Evolutionary conservation across 2,329 filamentous ascomycete genomes (phyloP).

Genomic region (Phoma sp.): DNA sequence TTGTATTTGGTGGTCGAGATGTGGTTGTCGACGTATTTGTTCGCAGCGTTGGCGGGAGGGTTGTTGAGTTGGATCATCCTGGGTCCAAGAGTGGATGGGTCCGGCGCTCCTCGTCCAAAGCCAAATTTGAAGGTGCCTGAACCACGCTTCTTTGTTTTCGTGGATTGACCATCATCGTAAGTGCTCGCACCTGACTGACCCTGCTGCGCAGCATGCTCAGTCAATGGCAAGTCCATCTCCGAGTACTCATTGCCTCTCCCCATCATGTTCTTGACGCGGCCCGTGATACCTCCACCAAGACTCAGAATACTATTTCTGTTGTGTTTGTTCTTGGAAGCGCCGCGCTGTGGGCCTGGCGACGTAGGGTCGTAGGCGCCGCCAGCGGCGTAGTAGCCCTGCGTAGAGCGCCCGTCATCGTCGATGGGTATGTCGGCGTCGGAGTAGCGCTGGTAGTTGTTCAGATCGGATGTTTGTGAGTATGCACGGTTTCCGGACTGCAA

Average conservation of each 20-base stretch:
- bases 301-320: constrained; percentile 89
- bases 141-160: constrained; percentile 48
- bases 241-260: constrained; percentile 89
- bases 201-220: constrained; percentile 69
- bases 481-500: constrained; percentile 46
- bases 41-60: constrained; percentile 83
- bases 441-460: constrained; percentile 90
- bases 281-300: constrained; percentile 85
- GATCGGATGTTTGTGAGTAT: constrained; percentile 77
- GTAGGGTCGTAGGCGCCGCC: constrained; percentile 64
- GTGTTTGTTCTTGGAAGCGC: constrained; percentile 62
- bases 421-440: constrained; percentile 84
- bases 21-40: constrained; percentile 95
- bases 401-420: constrained; percentile 79
- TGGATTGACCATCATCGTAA: constrained; percentile 39
- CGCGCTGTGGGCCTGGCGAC: constrained; percentile 53
- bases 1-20: constrained; percentile 99
- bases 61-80: constrained; percentile 97
- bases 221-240: constrained; percentile 97
- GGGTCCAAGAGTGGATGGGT: constrained; percentile 89
- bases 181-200: constrained; percentile 49
- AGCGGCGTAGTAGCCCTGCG: constrained; percentile 78
- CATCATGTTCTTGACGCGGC: constrained; percentile 85
- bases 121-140: constrained; percentile 84
- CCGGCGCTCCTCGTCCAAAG: constrained; percentile 81